A percentile compares a stretch with the other conserved stretches of the same genome.
These are phyloP conservation scores for Bruguiera parviflora DNA, from an alignment of 345 rosid species.

Conservation along the genomic window DNA sequence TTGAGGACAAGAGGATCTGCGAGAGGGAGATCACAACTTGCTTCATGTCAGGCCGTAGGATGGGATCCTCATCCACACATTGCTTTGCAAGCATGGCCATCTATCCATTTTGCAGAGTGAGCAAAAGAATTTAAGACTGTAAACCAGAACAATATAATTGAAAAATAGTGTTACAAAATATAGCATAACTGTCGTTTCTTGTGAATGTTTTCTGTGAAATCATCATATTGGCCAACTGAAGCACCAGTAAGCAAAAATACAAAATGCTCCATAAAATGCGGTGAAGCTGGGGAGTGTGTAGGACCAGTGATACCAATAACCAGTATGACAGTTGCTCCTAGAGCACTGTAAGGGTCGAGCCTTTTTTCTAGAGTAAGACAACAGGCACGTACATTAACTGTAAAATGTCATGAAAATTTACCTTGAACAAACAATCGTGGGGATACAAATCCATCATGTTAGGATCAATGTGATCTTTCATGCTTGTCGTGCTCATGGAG, in stretches of 20 bases:
- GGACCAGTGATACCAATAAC: no score
- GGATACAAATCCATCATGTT: constrained; percentile 87
- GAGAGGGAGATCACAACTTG: constrained; percentile 84
- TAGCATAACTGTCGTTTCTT: no score
- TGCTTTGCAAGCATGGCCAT: constrained; percentile 88
- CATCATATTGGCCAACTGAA: no score
- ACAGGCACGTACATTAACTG: neutral
- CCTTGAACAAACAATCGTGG: constrained; percentile 93
- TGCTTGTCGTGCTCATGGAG: constrained; percentile 61
- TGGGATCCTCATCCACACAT: constrained; percentile 87
- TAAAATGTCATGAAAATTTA: constrained; percentile 21
- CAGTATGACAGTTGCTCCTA: no score
- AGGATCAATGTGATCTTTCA: constrained; percentile 70
- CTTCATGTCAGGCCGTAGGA: constrained; percentile 94
- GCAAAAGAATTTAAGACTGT: neutral
- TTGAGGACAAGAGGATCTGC: constrained; percentile 80
- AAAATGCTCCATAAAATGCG: no score
- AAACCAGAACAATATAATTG: neutral
- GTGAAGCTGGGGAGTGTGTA: no score
- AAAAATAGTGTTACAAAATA: neutral
- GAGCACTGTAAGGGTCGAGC: no score
- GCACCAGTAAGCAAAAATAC: no score
- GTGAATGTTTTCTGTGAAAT: no score
- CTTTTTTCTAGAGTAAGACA: neutral
- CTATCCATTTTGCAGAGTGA: constrained; percentile 28